Base-by-base conservation (phyloP, 2,329 filamentous ascomycete genomes). In the Dactylonectria estremocensis region DNA sequence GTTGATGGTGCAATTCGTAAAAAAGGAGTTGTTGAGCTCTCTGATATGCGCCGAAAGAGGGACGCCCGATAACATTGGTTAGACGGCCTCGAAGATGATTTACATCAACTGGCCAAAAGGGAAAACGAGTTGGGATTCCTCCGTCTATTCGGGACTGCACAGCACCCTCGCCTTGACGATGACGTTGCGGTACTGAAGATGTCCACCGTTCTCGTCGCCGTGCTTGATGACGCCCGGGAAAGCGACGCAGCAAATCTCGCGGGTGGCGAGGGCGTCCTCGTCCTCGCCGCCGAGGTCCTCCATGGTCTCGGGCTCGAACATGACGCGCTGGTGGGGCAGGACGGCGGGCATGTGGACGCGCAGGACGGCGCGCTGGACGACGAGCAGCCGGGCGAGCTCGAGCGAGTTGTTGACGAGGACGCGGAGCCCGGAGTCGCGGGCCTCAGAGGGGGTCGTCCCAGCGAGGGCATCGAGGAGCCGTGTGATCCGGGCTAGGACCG, bases 91-190 rank as follows among this genome's bases (percentile, higher is more conserved):
- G 18, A 20, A n/a, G 50, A 53, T 31, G 18, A 20, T 11, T 11
- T 11, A 11, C 14, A 35, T 18, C 14, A 10, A 10, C n/a, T 13
- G 28, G n/a, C 5, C 31, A 35, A n/a, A 53, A 5, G 3, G 13
- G 13, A 35, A 2, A 11, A 18, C n/a, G 16, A 6, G 31, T 11
- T 16, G 20, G 6, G 13, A 16, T 52, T 18, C 3, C 10, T 16
- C 6, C n/a, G 10, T 73, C 43, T 77, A 75, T 73, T 87, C 85
- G 9, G 85, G 82, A 56, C 81, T 81, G 75, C 90, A 92, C 54
- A 92, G 79, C 5, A 93, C 90, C 72, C 87, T 87, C n/a, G 90
- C 88, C 79, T 91, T 92, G 66, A 87, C 82, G 70, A 93, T 88
- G 52, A 92, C 84, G 75, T 92, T 92, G 48, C 85, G 83, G 68